Percentiles rank a stretch among this genome's conserved stretches.
These are phyloP conservation scores for Stephania japonica DNA, from an alignment of 164 flowering plant genomes.

Conservation along the genomic window DNA sequence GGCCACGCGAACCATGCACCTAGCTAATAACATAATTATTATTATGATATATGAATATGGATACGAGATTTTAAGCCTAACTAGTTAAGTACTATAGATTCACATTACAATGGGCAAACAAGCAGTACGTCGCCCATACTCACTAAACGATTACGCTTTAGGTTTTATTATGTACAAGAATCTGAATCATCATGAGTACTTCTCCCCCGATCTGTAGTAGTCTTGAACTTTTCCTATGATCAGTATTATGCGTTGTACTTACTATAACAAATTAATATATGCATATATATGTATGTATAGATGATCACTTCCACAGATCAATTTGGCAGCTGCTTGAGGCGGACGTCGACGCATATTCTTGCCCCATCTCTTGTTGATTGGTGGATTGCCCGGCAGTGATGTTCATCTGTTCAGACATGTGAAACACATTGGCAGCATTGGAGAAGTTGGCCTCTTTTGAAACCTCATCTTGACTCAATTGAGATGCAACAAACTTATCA, in stretches of 20 bases:
- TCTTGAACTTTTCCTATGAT: conserved; percentile 22
- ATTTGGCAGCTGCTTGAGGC: conserved; percentile 40
- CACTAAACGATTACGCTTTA: conserved; percentile 23
- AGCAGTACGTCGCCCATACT: conserved; percentile 7
- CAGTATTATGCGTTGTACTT: conserved; percentile 16
- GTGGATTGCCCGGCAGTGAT: conserved; percentile 26
- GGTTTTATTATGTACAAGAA: conserved; percentile 60
- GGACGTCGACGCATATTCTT: conserved; percentile 48
- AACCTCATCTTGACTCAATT: conserved; percentile 60
- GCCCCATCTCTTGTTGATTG: conserved; percentile 30
- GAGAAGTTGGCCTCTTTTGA: conserved; percentile 39
- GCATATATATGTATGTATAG: conserved; percentile 10
- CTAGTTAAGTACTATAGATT: conserved; percentile 13
- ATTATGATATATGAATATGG: conserved; percentile 4
- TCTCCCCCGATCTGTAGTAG: conserved; percentile 8
- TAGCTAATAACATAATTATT: conserved; percentile 15
- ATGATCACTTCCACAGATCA: conserved; percentile 69
- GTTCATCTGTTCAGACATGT: conserved; percentile 35
- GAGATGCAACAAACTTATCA: conserved; percentile 91
- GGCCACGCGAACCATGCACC: conserved; percentile 10
- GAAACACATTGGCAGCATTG: conserved; percentile 24
- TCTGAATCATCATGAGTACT: conserved; percentile 16
- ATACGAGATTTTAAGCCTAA: conserved; percentile 4
- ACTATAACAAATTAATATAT: not conserved
- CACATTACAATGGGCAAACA: conserved; percentile 11